Evolutionary conservation across 805 yeast species (phyloP).

Genomic region (Lachancea kluyveri): DNA sequence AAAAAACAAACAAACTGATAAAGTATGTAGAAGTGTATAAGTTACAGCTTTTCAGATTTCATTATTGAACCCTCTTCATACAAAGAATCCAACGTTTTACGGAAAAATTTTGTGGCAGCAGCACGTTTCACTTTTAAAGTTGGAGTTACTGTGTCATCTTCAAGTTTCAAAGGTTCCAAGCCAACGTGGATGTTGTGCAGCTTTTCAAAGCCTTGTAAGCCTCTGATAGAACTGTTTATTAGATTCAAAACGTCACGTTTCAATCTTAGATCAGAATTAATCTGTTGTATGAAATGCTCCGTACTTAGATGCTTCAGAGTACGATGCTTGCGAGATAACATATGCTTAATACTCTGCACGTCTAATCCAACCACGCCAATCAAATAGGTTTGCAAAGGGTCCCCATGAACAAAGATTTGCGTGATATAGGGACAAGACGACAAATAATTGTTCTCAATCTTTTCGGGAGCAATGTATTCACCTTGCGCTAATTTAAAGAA

Average conservation of each 20-base stretch:
- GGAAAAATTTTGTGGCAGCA: conserved; percentile 40
- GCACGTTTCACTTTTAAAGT: conserved; percentile 53
- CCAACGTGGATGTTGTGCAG: conserved; percentile 47
- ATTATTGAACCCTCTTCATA: conserved; percentile 45
- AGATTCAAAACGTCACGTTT: conserved; percentile 14
- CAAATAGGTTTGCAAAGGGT: conserved; percentile 47
- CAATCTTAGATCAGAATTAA: conserved; percentile 16
- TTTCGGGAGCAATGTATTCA: conserved; percentile 71
- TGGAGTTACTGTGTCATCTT: conserved; percentile 60
- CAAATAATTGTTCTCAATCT: conserved; percentile 58
- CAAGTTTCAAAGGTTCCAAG: conserved; percentile 57
- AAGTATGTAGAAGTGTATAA: too few species aligned
- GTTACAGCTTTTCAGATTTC: conserved; percentile 18
- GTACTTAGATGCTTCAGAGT: conserved; percentile 19
- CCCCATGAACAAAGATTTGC: conserved; percentile 61
- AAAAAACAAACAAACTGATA: too few species aligned
- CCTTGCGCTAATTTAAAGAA: conserved; percentile 66
- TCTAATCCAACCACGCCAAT: conserved; percentile 63
- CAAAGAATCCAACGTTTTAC: conserved; percentile 35
- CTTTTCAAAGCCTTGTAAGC: conserved; percentile 58
- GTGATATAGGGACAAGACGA: conserved; percentile 44
- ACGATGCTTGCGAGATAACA: conserved; percentile 29
- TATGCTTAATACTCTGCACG: conserved; percentile 36
- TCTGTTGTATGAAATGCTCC: conserved; percentile 23
- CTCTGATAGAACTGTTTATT: conserved; percentile 21